phyloP scores from a whole-genome alignment of 2,329 filamentous ascomycete genomes.

The Hymenoscyphus scutula region DNA sequence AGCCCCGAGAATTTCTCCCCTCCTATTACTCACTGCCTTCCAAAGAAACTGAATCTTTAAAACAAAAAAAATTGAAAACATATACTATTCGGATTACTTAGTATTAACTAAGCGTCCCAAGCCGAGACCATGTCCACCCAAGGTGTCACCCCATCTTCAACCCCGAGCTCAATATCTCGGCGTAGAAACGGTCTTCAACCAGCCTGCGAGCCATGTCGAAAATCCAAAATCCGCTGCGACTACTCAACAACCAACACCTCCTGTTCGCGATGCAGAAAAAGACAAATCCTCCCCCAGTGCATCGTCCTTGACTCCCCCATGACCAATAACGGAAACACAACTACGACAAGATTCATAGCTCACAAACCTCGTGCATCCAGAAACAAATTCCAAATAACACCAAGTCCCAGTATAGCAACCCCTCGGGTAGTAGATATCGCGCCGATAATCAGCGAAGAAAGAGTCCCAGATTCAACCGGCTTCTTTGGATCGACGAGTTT shows the following conservation, averaged over 20 bases:
- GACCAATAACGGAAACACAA: slow-evolving; percentile 9
- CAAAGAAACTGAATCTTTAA: too few species aligned
- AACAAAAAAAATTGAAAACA: too few species aligned
- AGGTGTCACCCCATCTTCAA: not conserved
- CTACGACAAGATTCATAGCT: not conserved
- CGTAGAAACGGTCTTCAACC: slow-evolving; percentile 23
- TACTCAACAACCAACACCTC: slow-evolving; percentile 2
- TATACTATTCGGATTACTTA: not conserved
- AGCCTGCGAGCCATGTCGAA: slow-evolving; percentile 24
- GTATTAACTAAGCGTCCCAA: not conserved
- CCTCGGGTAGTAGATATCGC: not conserved
- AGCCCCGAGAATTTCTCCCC: too few species aligned
- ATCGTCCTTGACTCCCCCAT: slow-evolving; percentile 22
- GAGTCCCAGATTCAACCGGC: slow-evolving; percentile 8
- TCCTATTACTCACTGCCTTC: too few species aligned
- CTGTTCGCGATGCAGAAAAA: slow-evolving; percentile 21
- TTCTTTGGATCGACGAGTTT: slow-evolving; percentile 19
- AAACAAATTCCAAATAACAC: not conserved
- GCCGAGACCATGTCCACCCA: not conserved
- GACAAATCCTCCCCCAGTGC: slow-evolving; percentile 13
- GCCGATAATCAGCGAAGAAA: not conserved
- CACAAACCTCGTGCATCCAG: not conserved
- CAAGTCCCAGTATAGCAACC: not conserved
- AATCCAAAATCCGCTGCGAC: slow-evolving; percentile 23
- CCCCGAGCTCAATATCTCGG: slow-evolving; percentile 3